Evolutionary conservation across 176 grass and related monocot genomes (phyloP).

Genomic region (Pontederia crassipes): DNA sequence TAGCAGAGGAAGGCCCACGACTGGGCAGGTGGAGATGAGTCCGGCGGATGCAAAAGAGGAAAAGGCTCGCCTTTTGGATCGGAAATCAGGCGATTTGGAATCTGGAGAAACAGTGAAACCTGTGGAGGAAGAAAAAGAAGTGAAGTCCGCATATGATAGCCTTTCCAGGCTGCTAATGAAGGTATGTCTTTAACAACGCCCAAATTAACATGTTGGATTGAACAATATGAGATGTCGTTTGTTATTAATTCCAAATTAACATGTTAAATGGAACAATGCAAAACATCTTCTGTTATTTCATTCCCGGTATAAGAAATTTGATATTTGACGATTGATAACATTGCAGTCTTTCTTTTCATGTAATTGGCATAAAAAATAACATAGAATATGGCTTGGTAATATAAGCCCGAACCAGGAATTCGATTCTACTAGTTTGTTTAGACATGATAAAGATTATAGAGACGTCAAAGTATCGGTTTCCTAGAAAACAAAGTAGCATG

Average conservation of each 20-base stretch:
- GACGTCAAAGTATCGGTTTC: too few relatives aligned
- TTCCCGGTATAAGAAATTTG: too few relatives aligned
- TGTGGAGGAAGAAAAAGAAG: background rate
- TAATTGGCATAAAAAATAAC: background rate
- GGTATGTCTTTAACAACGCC: conserved; percentile 29
- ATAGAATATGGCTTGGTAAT: background rate
- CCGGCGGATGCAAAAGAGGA: conserved; percentile 15
- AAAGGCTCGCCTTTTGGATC: conserved; percentile 5
- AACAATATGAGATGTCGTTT: background rate
- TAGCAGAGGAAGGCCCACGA: conserved; percentile 7
- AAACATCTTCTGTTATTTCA: too few relatives aligned
- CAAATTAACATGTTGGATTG: too few relatives aligned
- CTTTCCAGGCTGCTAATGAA: conserved; percentile 29
- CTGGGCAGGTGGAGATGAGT: conserved; percentile 28
- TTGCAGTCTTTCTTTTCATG: background rate
- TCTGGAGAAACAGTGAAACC: background rate
- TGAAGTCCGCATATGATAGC: background rate
- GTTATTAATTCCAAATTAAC: background rate
- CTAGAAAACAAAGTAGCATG: too few relatives aligned
- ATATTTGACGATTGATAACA: too few relatives aligned
- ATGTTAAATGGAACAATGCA: background rate
- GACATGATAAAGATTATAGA: background rate
- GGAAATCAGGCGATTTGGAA: background rate
- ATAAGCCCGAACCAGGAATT: background rate
- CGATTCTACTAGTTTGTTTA: background rate